Base-by-base conservation (phyloP, 2,329 filamentous ascomycete species). In the Coniella lustricola region DNA sequence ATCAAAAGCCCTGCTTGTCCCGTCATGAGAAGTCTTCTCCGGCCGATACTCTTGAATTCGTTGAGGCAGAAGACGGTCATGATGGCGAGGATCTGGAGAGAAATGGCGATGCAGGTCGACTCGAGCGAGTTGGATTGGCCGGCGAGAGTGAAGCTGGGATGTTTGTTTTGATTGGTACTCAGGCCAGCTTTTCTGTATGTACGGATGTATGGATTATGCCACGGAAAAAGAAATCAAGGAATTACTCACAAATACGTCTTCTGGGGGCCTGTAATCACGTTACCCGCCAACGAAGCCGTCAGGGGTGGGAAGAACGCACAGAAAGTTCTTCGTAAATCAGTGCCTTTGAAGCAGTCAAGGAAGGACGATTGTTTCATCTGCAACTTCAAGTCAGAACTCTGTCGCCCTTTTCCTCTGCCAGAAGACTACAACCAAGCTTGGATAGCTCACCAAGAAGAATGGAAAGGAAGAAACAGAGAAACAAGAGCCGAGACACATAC, bases 91-190 rank as follows among this genome's bases (percentile, higher is more conserved):
- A 42, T 42, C 21, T 42, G 39, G 22, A 42, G 25, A 13, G 39
- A 22, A 5, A 42, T 42, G 25, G 39, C 39, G 12, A 42, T 42
- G n/a, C 39, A 42, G 14, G 39, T 42, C 9, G 39, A 42, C 25
- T 31, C 39, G 14, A 42, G 39, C 3, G 39, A 42, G 39, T 42
- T 42, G 39, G 39, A 20, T 12, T 42, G 39, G 16, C 39, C 39
- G 31, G 39, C 39, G 20, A 42, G 25, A 10, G 39, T 42, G 16
- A 42, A 42, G 16, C 39, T 42, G 13, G 21, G 21, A 4, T 40
- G 2, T 17, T 16, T 25, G 38, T 29, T 29, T 3, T 25, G 4
- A 8, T 10, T 12, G 7, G 4, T 7, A 7, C n/a, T n/a, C n/a
- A n/a, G n/a, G 10, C 25, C 10, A 10, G 10, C 25, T 10, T 29